Evolutionary conservation across 2,329 filamentous ascomycete species (phyloP).

Genomic region (Exophiala lecanii-corni): DNA sequence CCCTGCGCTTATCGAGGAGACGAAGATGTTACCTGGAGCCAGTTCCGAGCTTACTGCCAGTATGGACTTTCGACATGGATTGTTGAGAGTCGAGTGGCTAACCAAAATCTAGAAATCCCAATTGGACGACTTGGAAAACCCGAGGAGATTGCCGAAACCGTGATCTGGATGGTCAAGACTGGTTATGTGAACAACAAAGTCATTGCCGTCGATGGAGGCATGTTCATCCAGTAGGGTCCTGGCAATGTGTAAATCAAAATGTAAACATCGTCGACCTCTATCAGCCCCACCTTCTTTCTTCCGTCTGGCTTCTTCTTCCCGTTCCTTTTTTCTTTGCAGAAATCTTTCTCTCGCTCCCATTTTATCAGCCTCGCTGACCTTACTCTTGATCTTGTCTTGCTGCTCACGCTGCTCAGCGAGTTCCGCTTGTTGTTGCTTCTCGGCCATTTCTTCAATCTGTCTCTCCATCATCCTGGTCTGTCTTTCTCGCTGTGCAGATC

Average conservation of each 20-base stretch:
- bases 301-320: conserved; percentile 33
- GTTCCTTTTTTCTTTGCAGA: conserved; percentile 55
- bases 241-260: too few species aligned
- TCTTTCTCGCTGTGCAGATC: conserved; percentile 46
- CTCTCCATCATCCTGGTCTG: conserved; percentile 58
- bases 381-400: conserved; percentile 54
- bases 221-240: conserved; percentile 30
- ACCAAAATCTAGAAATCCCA: conserved; percentile 34
- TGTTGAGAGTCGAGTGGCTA: conserved; percentile 8
- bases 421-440: conserved; percentile 55
- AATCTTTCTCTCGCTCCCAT: conserved; percentile 59
- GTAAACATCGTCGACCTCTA: too few species aligned
- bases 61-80: conserved; percentile 1
- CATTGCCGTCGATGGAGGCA: conserved; percentile 39
- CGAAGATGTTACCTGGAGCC: conserved; percentile 41
- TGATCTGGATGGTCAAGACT: conserved; percentile 45
- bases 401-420: conserved; percentile 49
- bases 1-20: conserved; percentile 44
- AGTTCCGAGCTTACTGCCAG: conserved; percentile 28
- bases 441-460: conserved; percentile 54
- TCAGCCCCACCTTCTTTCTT: conserved; percentile 22
- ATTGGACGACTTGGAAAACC: conserved; percentile 42
- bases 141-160: conserved; percentile 45
- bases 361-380: conserved; percentile 55
- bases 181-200: conserved; percentile 46